phyloP scores from a whole-genome alignment of 106 monocot genomes.

The Phalaenopsis equestris region DNA sequence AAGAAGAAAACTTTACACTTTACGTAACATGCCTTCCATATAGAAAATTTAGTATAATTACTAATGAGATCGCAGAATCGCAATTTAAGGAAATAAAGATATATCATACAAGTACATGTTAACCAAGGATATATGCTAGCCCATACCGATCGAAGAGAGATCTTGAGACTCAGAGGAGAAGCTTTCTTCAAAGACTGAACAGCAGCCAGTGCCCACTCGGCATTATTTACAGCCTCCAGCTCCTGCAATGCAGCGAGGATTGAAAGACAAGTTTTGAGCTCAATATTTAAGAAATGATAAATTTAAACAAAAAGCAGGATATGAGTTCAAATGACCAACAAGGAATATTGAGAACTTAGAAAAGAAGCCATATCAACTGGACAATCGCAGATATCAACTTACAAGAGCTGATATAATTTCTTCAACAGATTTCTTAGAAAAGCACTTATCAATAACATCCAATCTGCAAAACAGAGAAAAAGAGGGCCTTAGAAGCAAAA shows the following conservation, averaged over 20 bases:
- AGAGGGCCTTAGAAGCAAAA: neutral
- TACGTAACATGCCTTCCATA: neutral
- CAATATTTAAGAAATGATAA: neutral
- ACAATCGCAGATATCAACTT: slow-evolving; percentile 24
- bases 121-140: slow-evolving; percentile 1
- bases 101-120: neutral
- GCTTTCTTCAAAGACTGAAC: slow-evolving; percentile 76
- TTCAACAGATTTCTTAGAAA: slow-evolving; percentile 80
- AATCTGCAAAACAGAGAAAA: slow-evolving; percentile 34
- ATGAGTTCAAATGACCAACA: neutral
- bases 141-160: slow-evolving; percentile 78
- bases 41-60: neutral
- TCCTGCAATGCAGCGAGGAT: slow-evolving; percentile 39
- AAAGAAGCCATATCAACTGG: neutral
- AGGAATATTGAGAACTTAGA: too few species aligned
- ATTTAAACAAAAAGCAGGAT: neutral
- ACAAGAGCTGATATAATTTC: slow-evolving; percentile 79
- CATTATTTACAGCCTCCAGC: slow-evolving; percentile 30
- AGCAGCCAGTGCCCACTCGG: slow-evolving; percentile 61
- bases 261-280: neutral
- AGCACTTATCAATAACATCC: slow-evolving; percentile 79
- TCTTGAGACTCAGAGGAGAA: slow-evolving; percentile 87
- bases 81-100: neutral
- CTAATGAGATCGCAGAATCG: neutral
- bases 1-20: neutral